Percentiles rank a stretch among this genome's conserved stretches.
phyloP scores from a whole-genome alignment of 2,329 filamentous ascomycete species.

The Aspergillus quadrilineatus region DNA sequence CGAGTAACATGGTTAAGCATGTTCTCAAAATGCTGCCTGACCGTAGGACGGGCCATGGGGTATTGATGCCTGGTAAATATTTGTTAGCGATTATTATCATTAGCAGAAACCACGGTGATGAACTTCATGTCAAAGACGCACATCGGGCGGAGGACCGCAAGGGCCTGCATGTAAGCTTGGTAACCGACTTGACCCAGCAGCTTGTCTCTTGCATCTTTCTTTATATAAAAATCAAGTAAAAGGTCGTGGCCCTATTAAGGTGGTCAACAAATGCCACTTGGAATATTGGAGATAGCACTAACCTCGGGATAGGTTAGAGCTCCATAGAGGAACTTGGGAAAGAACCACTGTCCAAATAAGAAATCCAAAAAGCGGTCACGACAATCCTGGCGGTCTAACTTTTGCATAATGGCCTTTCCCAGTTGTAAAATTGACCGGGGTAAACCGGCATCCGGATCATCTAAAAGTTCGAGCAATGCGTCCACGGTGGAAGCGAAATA shows the following conservation, averaged over 20 bases:
- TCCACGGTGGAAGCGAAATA: conserved; percentile 83
- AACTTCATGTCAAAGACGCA: conserved; percentile 45
- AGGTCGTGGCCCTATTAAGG: conserved; percentile 55
- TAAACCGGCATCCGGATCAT: conserved; percentile 83
- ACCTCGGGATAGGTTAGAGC: conserved; percentile 88
- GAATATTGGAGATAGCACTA: conserved; percentile 22
- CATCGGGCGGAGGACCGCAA: conserved; percentile 70
- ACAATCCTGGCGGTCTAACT: conserved; percentile 67
- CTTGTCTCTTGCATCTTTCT: conserved; percentile 81
- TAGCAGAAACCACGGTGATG: neutral
- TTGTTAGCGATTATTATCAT: neutral
- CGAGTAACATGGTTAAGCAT: conserved; percentile 37
- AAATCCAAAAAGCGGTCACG: conserved; percentile 76
- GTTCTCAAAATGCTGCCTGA: conserved; percentile 38
- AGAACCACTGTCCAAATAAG: conserved; percentile 88
- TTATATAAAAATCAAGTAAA: conserved; percentile 88
- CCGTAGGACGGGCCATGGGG: conserved; percentile 34
- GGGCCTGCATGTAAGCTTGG: conserved; percentile 74
- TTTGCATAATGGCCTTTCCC: conserved; percentile 76
- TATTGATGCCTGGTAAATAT: conserved; percentile 33
- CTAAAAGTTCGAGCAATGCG: conserved; percentile 79
- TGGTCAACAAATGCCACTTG: conserved; percentile 26
- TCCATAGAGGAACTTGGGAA: conserved; percentile 80
- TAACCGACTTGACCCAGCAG: conserved; percentile 72
- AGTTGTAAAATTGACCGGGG: conserved; percentile 82